Conservation (phyloP, 495 filamentous ascomycete genomes). For the Neurospora sp. region DNA sequence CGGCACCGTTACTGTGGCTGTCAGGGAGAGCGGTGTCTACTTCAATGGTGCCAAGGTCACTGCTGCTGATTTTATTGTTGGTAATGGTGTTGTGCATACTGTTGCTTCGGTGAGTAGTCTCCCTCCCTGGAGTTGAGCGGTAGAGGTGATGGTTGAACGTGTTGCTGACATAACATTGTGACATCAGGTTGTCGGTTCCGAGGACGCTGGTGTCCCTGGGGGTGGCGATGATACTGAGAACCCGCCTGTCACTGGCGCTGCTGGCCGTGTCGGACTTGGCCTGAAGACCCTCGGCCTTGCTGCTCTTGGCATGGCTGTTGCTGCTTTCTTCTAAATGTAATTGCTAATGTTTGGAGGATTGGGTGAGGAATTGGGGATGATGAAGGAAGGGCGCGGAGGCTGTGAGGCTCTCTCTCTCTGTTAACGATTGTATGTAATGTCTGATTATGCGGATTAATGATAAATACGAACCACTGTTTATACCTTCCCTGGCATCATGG, state of each 20-base stretch:
- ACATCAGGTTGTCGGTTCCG: background rate
- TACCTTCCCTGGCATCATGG: background rate
- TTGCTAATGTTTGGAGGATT: background rate
- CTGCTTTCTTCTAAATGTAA: background rate
- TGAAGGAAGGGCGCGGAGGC: background rate
- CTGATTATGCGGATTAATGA: background rate
- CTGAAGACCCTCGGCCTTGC: background rate
- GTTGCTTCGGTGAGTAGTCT: constrained; percentile 21
- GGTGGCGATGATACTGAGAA: background rate
- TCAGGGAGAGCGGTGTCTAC: constrained; percentile 15
- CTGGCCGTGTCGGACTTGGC: background rate
- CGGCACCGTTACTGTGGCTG: constrained; percentile 17
- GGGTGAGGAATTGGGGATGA: background rate
- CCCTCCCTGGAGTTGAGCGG: background rate
- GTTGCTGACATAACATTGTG: background rate
- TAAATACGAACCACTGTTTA: background rate
- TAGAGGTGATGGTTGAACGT: background rate
- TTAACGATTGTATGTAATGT: background rate
- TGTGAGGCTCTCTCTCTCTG: background rate
- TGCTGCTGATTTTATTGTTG: constrained; percentile 18
- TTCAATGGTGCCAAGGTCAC: constrained; percentile 28
- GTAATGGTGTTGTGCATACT: constrained; percentile 30
- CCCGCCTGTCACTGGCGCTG: background rate
- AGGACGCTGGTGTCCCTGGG: background rate
- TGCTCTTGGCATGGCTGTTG: background rate